Evolutionary conservation across 495 filamentous ascomycete species (phyloP), one percentile per base, ranked within the genome.

Genomic region (Neurospora sp.): DNA sequence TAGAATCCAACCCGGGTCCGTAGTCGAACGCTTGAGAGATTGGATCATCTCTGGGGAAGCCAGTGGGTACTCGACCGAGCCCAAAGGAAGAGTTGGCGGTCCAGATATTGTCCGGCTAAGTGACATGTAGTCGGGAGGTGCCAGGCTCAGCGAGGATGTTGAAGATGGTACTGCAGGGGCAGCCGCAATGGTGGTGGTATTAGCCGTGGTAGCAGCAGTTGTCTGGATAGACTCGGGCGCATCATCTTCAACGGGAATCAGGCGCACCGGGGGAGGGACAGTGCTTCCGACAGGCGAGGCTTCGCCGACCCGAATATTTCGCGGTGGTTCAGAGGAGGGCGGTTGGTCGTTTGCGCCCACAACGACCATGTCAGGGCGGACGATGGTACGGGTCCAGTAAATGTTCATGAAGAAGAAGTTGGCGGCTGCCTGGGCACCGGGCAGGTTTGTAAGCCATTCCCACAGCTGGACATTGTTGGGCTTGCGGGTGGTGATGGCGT

Each of bases 351-450:
- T 81, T 16, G 81, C 83, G 59, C 82, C 81, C 20, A 85, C 77
- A 20, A 85, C 77, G 16, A 82, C 74, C 77, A 81, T 81, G 65
- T 80, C 71, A 20, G 81, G 73, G 3, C 77, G 73, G 9, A 85
- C 74, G 0, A 78, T 77, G 38, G 78, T 79, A 0, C 78, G 77
- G 10, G 82, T 84, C 83, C 83, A 86, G 31, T 76, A 76, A 27
- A 80, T 68, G 42, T 75, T 77, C 5, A 72, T 71, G 73, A 78
- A 81, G 2, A 73, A 68, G 70, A 82, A 76, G 4, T 79, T 79
- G 44, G 76, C 42, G 27, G 78, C 61, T 70, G 46, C 69, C 11
- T 39, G 42, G 46, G 11, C 8, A 44, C 42, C 18, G 72, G 42
- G 9, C 27, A 73, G 59, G 37, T 68, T 72, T 7, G 75, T 72